A percentile compares a stretch with the other conserved stretches of the same genome.
phyloP scores from a whole-genome alignment of 441 rosid genomes.

The Viola pubescens region DNA sequence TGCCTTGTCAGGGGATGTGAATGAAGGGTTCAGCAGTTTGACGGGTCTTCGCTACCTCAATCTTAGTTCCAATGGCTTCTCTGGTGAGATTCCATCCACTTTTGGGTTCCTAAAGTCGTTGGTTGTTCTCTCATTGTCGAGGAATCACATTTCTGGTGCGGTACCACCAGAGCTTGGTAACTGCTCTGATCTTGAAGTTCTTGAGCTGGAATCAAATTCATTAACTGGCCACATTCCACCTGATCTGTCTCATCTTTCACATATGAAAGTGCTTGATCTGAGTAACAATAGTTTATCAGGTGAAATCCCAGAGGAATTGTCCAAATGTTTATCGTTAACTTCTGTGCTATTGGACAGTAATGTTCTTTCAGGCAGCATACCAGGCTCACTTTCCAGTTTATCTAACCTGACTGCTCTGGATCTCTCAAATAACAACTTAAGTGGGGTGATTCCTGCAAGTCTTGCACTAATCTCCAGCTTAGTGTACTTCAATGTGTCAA shows the following conservation, averaged over 20 bases:
- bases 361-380: constrained; percentile 65
- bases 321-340: constrained; percentile 39
- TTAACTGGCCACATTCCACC: constrained; percentile 59
- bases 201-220: constrained; percentile 58
- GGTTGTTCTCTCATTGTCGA: constrained; percentile 60
- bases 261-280: constrained; percentile 55
- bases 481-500: constrained; percentile 66
- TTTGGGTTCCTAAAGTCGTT: constrained; percentile 67
- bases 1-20: constrained; percentile 56
- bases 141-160: constrained; percentile 57
- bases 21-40: constrained; percentile 92
- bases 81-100: constrained; percentile 65
- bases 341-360: constrained; percentile 53
- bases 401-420: constrained; percentile 54
- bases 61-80: constrained; percentile 61
- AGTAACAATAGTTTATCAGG: constrained; percentile 67
- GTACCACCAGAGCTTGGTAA: constrained; percentile 78
- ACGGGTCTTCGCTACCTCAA: constrained; percentile 57
- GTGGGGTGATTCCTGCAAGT: constrained; percentile 63
- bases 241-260: constrained; percentile 55
- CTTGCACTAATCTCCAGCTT: constrained; percentile 39
- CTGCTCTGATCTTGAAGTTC: constrained; percentile 74
- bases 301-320: constrained; percentile 51
- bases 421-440: constrained; percentile 75
- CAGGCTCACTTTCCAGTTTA: constrained; percentile 44